These are phyloP conservation scores for Saturnispora ahearnii DNA, from an alignment of 805 yeast species.

Conservation along the genomic window DNA sequence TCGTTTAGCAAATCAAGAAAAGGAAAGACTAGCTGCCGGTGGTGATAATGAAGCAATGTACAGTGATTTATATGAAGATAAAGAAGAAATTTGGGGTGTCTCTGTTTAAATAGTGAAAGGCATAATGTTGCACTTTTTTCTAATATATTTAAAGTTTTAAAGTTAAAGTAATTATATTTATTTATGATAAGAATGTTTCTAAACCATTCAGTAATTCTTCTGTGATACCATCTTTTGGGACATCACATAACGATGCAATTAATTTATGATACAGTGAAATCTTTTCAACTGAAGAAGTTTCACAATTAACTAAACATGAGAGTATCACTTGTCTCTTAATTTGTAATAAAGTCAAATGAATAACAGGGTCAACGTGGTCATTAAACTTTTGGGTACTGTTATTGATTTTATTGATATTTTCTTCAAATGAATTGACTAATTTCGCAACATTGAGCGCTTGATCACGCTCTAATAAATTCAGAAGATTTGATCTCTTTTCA, in stretches of 20 bases:
- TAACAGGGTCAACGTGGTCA: slow-evolving; percentile 17
- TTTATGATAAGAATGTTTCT: slow-evolving; percentile 26
- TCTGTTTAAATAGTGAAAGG: neutral
- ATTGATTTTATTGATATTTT: slow-evolving; percentile 12
- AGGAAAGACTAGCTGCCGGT: slow-evolving; percentile 82
- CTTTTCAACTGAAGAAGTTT: slow-evolving; percentile 29
- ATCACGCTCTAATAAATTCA: slow-evolving; percentile 41
- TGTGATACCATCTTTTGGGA: slow-evolving; percentile 70
- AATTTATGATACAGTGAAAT: slow-evolving; percentile 51
- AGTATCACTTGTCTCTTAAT: slow-evolving; percentile 11
- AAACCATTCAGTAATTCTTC: slow-evolving; percentile 74
- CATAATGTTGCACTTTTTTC: neutral
- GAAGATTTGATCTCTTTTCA: slow-evolving; percentile 29
- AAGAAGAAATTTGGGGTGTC: slow-evolving; percentile 65
- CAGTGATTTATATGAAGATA: slow-evolving; percentile 82
- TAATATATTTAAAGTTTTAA: neutral
- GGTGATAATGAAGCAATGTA: slow-evolving; percentile 82
- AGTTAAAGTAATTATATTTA: neutral
- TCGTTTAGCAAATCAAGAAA: slow-evolving; percentile 76
- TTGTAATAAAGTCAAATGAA: slow-evolving; percentile 33
- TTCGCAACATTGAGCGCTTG: slow-evolving; percentile 56
- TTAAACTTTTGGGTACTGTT: slow-evolving; percentile 7
- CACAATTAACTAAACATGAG: slow-evolving; percentile 2
- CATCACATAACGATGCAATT: slow-evolving; percentile 68
- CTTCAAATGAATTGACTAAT: slow-evolving; percentile 46